Percentiles rank a stretch among this genome's conserved stretches.
phyloP scores from a whole-genome alignment of 495 filamentous ascomycete species.

The Staphylotrichum tortipilum region DNA sequence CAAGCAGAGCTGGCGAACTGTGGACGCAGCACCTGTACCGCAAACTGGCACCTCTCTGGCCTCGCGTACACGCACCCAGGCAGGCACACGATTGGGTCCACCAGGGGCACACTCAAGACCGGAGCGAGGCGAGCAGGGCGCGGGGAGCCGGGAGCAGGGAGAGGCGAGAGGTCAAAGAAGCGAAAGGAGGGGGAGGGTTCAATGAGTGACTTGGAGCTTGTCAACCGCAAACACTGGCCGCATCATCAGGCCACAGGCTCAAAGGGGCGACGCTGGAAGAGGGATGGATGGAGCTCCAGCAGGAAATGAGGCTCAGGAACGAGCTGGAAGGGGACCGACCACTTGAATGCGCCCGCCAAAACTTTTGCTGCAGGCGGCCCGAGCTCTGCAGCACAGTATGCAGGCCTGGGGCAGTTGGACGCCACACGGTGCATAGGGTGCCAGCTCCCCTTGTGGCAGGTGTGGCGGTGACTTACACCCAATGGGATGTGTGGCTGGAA shows the following conservation, averaged over 20 bases:
- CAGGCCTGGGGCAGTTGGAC: neutral
- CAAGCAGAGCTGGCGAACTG: neutral
- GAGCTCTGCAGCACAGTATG: neutral
- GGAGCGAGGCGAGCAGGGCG: no score
- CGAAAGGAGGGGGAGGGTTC: constrained; percentile 1
- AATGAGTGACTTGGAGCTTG: constrained; percentile 30
- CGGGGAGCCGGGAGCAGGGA: neutral
- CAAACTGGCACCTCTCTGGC: no score
- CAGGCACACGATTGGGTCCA: neutral
- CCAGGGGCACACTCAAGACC: no score
- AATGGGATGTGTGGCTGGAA: no score
- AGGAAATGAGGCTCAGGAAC: constrained; percentile 18
- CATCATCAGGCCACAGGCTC: constrained; percentile 20
- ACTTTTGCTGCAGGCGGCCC: constrained; percentile 8
- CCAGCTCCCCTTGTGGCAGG: neutral
- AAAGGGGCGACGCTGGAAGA: constrained; percentile 12
- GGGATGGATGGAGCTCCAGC: constrained; percentile 1
- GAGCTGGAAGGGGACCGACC: neutral
- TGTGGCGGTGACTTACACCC: neutral
- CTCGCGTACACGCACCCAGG: no score
- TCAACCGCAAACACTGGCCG: constrained; percentile 27
- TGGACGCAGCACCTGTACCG: neutral
- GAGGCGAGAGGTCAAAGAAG: constrained; percentile 5
- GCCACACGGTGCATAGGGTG: neutral
- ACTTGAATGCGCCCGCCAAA: neutral